phyloP scores from a whole-genome alignment of 768 basidiomycete species.

The Calocera cornea region DNA sequence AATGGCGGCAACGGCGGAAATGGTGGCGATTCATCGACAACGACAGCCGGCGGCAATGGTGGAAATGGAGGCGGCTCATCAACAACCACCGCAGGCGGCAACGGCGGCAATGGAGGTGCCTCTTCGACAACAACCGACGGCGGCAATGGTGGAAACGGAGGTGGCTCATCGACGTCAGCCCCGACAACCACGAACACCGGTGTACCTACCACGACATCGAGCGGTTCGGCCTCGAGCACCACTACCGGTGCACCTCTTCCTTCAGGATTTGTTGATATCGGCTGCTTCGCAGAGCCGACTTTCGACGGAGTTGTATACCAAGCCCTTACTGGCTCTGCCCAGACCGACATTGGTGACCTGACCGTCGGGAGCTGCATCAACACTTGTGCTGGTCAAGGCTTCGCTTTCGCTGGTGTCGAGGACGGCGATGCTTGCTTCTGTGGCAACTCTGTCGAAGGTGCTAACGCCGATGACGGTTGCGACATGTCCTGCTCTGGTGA shows the following conservation, averaged over 20 bases:
- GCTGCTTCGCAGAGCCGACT: background rate
- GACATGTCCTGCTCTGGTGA: background rate
- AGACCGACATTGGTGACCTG: background rate
- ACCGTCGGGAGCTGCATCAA: background rate
- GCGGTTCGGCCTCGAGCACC: background rate
- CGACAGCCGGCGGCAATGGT: background rate
- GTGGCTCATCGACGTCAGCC: background rate
- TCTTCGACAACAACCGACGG: background rate
- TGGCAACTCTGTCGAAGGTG: conserved; percentile 5
- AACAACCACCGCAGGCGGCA: background rate
- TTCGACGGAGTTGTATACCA: background rate
- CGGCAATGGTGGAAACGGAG: background rate
- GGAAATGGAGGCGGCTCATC: background rate
- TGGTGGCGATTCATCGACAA: background rate
- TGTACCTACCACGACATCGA: background rate
- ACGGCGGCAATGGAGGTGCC: background rate
- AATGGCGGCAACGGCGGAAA: background rate
- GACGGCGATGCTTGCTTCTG: conserved; percentile 6
- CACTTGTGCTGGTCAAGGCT: conserved; percentile 5
- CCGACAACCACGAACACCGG: background rate
- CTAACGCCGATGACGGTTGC: background rate
- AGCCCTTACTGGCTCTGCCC: background rate
- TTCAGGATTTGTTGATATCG: background rate
- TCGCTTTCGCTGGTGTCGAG: conserved; percentile 6
- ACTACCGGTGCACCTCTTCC: background rate